Base-by-base conservation (phyloP, 2,329 filamentous ascomycete species). In the Hypoxylon sp. region DNA sequence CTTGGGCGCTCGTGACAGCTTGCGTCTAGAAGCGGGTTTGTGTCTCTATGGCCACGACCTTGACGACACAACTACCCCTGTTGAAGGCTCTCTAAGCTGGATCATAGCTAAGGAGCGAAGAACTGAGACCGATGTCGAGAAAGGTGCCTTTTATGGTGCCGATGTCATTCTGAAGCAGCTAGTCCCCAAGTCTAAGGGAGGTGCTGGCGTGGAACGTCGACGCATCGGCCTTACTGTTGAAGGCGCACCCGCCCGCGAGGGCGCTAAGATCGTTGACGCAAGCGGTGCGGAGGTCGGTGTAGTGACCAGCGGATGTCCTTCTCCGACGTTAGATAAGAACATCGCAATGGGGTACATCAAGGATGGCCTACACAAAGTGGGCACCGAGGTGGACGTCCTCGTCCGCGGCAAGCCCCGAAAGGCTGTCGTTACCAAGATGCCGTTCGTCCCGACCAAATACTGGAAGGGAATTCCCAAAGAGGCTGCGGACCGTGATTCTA, bases 1-100 rank as follows among this genome's bases (percentile, higher is more conserved):
- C 2, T 87, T 99, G 0, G 96, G 94, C 9, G 93, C 96, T 2
- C 89, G 96, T 70, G 96, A 99, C 80, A 97, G 92, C 68, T 88
- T 99, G 65, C 90, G 96, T 50, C 89, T 99, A 30, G 96, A 99
- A 83, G 96, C 96, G 0, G 96, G 96, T 67, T 97, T 99, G 95
- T 99, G 96, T 80, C 87, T 99, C n/a, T 99, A 99, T 82, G 96
- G 96, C n/a, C 93, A 98, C 82, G 96, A 99, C 79, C 87, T 99
- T 38, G 90, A 97, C 78, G 95, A 97, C 77, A 79, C 80, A n/a
- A 89, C 85, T 17, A 89, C 87, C 14, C 87, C 87, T 14, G 85
- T 86, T 69, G 87, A 89, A 80, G 87, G 81, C 32, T 83, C 80
- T 13, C 83, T 89, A 32, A 77, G 79, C 71, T 99, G 96, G 95